phyloP scores from a whole-genome alignment of 345 rosid genomes.

The Acer campestre region DNA sequence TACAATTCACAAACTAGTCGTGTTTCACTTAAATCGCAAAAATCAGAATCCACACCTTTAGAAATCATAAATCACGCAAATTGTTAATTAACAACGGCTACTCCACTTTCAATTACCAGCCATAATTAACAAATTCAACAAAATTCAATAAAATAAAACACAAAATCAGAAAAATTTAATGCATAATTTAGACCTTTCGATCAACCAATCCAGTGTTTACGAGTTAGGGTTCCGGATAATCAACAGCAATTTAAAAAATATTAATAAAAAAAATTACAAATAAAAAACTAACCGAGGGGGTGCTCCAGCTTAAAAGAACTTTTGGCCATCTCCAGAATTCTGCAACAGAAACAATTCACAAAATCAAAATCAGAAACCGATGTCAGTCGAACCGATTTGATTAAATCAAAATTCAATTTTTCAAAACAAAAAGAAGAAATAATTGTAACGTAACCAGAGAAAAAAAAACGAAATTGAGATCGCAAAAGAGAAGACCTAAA shows the following conservation, averaged over 20 bases:
- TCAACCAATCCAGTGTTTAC: not conserved
- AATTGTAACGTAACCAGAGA: not conserved
- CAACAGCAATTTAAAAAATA: not conserved
- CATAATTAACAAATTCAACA: not conserved
- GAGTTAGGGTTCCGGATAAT: constrained; percentile 18
- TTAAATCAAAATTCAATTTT: not conserved
- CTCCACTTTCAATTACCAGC: not conserved
- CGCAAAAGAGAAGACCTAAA: not conserved
- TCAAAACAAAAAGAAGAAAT: not conserved
- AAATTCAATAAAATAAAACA: not conserved
- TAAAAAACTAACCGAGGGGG: constrained; percentile 68
- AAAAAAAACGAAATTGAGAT: not conserved
- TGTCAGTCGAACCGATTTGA: constrained; percentile 2
- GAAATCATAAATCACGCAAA: no score
- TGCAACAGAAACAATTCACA: constrained; percentile 12
- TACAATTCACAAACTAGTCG: not conserved
- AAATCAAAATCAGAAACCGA: not conserved
- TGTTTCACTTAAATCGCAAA: not conserved
- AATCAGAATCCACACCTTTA: not conserved
- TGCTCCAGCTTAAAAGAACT: constrained; percentile 90
- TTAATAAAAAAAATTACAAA: not conserved
- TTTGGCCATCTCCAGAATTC: constrained; percentile 55
- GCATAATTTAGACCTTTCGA: not conserved
- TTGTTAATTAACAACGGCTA: not conserved
- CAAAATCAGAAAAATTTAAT: not conserved